phyloP scores from a whole-genome alignment of 2,329 filamentous ascomycete genomes.

The Phialophora macrospora region DNA sequence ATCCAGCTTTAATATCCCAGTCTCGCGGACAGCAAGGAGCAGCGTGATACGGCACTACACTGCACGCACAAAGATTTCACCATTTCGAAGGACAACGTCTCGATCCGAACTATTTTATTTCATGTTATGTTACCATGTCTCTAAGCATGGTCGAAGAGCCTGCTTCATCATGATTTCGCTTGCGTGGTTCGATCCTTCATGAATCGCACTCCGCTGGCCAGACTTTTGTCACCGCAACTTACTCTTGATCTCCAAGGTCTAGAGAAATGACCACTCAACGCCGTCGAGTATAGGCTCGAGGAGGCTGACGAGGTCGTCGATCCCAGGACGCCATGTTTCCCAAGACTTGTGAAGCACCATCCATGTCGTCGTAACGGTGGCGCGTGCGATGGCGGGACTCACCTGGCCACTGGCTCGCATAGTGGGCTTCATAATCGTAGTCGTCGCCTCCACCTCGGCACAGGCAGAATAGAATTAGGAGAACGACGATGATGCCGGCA shows the following conservation, averaged over 20 bases:
- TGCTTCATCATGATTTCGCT: neutral
- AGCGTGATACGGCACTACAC: neutral
- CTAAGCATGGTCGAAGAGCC: neutral
- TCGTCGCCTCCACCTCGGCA: neutral
- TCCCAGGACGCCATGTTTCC: neutral
- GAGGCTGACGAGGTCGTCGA: neutral
- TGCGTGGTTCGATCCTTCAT: neutral
- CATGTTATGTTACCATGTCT: neutral
- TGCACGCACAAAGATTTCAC: neutral
- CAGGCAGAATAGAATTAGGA: neutral
- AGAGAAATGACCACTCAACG: neutral
- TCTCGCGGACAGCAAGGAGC: neutral
- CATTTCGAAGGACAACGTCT: neutral
- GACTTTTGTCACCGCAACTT: neutral
- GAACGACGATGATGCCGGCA: neutral
- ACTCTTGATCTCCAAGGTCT: neutral
- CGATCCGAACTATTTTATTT: neutral
- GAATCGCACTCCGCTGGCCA: neutral
- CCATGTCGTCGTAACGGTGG: neutral
- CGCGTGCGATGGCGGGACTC: neutral
- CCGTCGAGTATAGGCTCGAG: neutral
- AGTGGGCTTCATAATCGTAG: neutral
- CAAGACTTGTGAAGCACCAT: neutral
- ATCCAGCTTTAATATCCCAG: no score
- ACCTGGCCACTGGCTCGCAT: neutral